phyloP scores from a whole-genome alignment of 495 filamentous ascomycete species.

The Penicillium argentinense region DNA sequence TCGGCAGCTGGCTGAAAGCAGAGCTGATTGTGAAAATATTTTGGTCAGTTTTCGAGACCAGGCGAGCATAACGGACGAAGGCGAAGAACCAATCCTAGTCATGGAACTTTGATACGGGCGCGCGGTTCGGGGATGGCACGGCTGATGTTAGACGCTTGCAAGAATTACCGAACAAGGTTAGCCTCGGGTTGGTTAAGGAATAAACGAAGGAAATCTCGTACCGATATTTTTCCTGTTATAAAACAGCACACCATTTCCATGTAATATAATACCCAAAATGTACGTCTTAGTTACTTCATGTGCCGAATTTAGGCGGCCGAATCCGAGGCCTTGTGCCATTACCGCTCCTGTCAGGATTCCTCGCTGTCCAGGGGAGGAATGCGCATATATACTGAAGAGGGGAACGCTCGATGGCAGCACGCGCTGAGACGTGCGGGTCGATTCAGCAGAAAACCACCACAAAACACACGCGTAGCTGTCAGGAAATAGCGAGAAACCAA shows the following conservation, averaged over 20 bases:
- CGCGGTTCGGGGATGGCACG: constrained; percentile 17
- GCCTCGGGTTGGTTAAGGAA: no score
- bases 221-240: constrained; percentile 12
- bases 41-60: constrained; percentile 15
- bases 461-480: no score
- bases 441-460: no score
- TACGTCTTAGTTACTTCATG: constrained; percentile 7
- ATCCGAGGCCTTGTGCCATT: constrained; percentile 16
- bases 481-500: no score
- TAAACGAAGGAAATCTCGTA: not conserved
- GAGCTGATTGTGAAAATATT: constrained; percentile 16
- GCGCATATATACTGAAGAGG: no score
- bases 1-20: not conserved
- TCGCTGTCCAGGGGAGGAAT: no score
- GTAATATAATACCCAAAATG: constrained; percentile 23
- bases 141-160: constrained; percentile 17
- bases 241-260: constrained; percentile 23
- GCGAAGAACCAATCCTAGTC: constrained; percentile 24
- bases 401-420: no score
- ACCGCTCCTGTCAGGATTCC: constrained; percentile 16
- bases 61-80: constrained; percentile 15
- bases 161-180: no score
- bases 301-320: constrained; percentile 5
- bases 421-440: no score
- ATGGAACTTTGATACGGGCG: constrained; percentile 9